Percentiles rank a stretch among this genome's conserved stretches.
Evolutionary conservation across 1,284 basidiomycete genomes (phyloP).

Genomic region (Rhodofomes roseus): DNA sequence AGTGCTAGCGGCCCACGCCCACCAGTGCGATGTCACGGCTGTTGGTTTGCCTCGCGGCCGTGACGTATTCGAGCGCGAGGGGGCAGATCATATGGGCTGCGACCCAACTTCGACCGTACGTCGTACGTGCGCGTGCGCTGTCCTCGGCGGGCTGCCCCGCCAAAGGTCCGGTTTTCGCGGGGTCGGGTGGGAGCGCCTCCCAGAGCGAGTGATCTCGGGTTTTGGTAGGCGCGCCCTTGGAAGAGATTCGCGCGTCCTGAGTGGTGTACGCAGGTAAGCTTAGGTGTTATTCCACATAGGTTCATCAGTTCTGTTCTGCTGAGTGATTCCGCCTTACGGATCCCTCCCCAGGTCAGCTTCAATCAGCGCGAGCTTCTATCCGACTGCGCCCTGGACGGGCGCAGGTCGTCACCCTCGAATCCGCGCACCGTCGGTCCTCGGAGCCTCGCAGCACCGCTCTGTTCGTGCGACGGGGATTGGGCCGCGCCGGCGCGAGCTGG

Average conservation of each 20-base stretch:
- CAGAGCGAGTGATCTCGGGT: not conserved
- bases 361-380: not conserved
- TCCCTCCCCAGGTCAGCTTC: not conserved
- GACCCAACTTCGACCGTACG: not conserved
- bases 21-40: too few species aligned
- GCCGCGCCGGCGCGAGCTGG: not conserved
- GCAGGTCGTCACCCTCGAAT: not conserved
- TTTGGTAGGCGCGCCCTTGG: too few species aligned
- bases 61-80: too few species aligned
- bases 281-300: too few species aligned
- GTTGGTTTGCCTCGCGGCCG: too few species aligned
- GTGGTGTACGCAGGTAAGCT: too few species aligned
- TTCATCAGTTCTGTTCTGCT: not conserved
- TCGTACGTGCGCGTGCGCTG: not conserved
- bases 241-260: too few species aligned
- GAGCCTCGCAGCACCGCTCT: not conserved
- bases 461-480: not conserved
- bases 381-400: too few species aligned
- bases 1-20: not conserved
- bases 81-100: not conserved
- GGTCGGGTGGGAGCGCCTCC: not conserved
- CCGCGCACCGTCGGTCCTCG: not conserved
- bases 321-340: not conserved
- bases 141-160: not conserved
- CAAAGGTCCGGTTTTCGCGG: not conserved